Conservation (phyloP, 2,329 filamentous ascomycete species). For the Neofusicoccum ribis region DNA sequence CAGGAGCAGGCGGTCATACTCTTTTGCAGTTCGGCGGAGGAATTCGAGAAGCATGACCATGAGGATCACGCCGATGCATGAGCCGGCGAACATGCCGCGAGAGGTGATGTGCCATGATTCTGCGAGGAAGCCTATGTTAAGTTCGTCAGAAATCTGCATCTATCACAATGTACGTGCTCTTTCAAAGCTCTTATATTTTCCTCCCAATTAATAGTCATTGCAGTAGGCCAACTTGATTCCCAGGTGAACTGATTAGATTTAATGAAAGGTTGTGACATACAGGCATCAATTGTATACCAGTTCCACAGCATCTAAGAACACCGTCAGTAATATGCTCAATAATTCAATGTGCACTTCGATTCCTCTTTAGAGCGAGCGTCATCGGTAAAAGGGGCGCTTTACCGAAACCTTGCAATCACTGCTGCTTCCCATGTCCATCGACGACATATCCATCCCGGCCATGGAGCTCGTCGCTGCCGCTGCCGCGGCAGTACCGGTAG, state of each 20-base stretch:
- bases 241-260: neutral
- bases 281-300: conserved; percentile 70
- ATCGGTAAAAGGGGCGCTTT: conserved; percentile 14
- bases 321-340: neutral
- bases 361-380: too few species aligned
- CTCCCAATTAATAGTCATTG: too few species aligned
- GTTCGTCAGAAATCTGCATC: neutral
- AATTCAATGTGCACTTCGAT: neutral
- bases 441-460: conserved; percentile 19
- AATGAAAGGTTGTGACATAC: conserved; percentile 24
- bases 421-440: conserved; percentile 25
- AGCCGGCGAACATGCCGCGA: conserved; percentile 72
- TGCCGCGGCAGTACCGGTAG: neutral
- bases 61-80: conserved; percentile 75
- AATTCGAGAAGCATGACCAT: conserved; percentile 72
- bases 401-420: conserved; percentile 43
- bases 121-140: conserved; percentile 63
- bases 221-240: neutral
- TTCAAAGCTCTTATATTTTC: too few species aligned
- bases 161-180: too few species aligned
- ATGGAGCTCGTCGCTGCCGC: neutral
- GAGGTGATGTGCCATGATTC: conserved; percentile 69
- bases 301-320: conserved; percentile 72
- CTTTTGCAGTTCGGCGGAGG: conserved; percentile 68
- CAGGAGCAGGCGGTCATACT: conserved; percentile 70